These are phyloP conservation scores for Bifiguratus adelaidae DNA, from an alignment of 192 early-diverging fungal species.

Conservation along the genomic window DNA sequence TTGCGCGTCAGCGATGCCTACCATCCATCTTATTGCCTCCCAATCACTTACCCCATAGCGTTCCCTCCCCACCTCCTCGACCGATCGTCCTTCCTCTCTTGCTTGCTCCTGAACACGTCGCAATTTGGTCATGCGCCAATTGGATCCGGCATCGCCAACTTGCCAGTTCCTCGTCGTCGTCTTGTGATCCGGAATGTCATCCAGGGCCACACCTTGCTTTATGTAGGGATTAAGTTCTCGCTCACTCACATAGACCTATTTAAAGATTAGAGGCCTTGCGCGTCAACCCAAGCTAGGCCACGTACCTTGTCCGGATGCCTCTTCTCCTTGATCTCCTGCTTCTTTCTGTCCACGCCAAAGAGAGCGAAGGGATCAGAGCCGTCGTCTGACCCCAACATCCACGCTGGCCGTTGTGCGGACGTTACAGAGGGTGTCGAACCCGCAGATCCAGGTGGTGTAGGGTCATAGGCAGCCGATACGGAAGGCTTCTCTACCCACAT, in stretches of 20 bases:
- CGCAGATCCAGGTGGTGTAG: too few relatives aligned
- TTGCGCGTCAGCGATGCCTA: not conserved
- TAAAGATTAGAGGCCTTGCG: not conserved
- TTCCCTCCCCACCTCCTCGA: slow-evolving; percentile 60
- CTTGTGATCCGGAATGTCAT: slow-evolving; percentile 22
- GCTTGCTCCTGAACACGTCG: slow-evolving; percentile 55
- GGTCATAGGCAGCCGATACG: too few relatives aligned
- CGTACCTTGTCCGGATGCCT: slow-evolving; percentile 28
- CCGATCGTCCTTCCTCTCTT: slow-evolving; percentile 43
- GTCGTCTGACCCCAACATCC: too few relatives aligned
- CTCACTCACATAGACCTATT: slow-evolving; percentile 23
- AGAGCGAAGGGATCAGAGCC: slow-evolving; percentile 25
- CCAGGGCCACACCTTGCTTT: slow-evolving; percentile 23
- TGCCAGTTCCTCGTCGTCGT: slow-evolving; percentile 27
- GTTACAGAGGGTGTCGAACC: too few relatives aligned
- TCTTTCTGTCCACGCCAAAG: slow-evolving; percentile 21
- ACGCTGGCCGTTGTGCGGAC: too few relatives aligned
- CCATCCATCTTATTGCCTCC: not conserved
- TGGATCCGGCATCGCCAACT: slow-evolving; percentile 43
- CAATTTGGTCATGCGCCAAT: slow-evolving; percentile 77
- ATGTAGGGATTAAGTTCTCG: slow-evolving; percentile 30
- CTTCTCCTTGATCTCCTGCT: slow-evolving; percentile 24
- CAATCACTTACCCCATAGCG: slow-evolving; percentile 51
- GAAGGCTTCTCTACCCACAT: too few relatives aligned
- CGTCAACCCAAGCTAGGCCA: not conserved